Base-by-base conservation (phyloP, 2,329 filamentous ascomycete genomes). In the Alternaria rosae region DNA sequence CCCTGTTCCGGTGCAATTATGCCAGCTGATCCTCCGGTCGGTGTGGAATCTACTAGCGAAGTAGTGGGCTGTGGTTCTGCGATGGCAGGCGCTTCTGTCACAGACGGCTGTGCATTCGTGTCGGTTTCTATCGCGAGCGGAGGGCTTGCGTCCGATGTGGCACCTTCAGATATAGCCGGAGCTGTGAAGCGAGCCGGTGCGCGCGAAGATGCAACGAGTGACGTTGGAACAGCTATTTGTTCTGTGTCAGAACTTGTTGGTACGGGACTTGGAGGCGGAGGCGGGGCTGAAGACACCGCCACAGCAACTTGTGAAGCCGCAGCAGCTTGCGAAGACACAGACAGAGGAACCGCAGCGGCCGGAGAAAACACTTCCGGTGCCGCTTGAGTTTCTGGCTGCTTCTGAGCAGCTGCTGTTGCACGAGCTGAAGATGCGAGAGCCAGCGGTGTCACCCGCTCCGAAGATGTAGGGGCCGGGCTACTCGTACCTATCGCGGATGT, bases 401-500 rank as follows among this genome's bases (percentile, higher is more conserved):
- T 47, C 47, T 43, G 38, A 20, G 32, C n/a, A 32, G 54, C 43
- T 53, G 54, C 54, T 21, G 47, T 53, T 54, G 61, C 68, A 63
- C 68, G 63, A 52, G 44, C 54, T 45, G 72, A 64, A 17, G 72
- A 65, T 42, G 61, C 45, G 60, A 73, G 48, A 59, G 72, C 67
- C 66, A 71, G 66, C 52, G 62, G 57, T 48, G 62, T 65, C 59
- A 68, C 57, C 32, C 63, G 70, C 59, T 67, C 59, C 51, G 61
- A 66, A 64, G 72, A 69, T 59, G 68, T 71, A 69, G 69, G 69
- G 67, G 73, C 69, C 66, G 64, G 64, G 67, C 61, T 73, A 54
- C 64, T 69, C 75, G 76, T 79, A 78, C 75, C 75, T 78, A 64
- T 65, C 55, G 72, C 66, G 56, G 77, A 74, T 60, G 74, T 73